Base-by-base conservation (phyloP, 2,329 filamentous ascomycete species). In the Endoconidiophora polonica region DNA sequence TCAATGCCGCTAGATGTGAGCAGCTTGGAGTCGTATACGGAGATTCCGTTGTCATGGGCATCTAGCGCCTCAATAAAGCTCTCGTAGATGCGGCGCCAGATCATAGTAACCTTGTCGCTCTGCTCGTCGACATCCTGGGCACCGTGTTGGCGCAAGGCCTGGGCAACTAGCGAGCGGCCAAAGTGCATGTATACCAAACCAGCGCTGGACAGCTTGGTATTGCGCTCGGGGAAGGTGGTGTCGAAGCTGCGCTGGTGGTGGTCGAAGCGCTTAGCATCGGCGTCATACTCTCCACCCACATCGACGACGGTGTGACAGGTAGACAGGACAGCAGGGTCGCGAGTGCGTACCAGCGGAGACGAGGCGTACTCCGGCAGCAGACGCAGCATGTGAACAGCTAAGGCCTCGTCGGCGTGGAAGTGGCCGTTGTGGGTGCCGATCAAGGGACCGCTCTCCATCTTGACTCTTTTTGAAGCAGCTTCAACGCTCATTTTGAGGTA, bases 381-480 rank as follows among this genome's bases (percentile, higher is more conserved):
- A 56, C 87, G 86, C 58, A 98, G 83, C 73, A 98, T 86, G 72
- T 94, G 87, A 56, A 98, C 88, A 52, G 91, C 91, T 41, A 98
- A 79, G 54, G 91, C 90, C 70, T 98, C 91, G 66, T 98, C 91
- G 64, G 91, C 91, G 70, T 98, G 91, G 75, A 98, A 98, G 72
- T 95, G 87, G 58, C 91, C 91, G 68, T 83, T 95, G 76, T 98
- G 91, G 26, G 91, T 98, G 61, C 88, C 91, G 63, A 95, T 93
- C 58, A 54, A 76, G 72, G 52, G 48, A 33, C 48, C 52, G 29
- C 29, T 33, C 22, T 53, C 52, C 58, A 81, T 85, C 74, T 94
- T 94, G 64, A 93, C 68, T 65, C 85, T 82, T 69, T 96, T 96
- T 55, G 81, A 68, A 60, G 80, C 74, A 62, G 70, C 75, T 71